A percentile compares a stretch with the other conserved stretches of the same genome.
phyloP scores from a whole-genome alignment of 2,329 filamentous ascomycete species.

The Monilinia laxa region DNA sequence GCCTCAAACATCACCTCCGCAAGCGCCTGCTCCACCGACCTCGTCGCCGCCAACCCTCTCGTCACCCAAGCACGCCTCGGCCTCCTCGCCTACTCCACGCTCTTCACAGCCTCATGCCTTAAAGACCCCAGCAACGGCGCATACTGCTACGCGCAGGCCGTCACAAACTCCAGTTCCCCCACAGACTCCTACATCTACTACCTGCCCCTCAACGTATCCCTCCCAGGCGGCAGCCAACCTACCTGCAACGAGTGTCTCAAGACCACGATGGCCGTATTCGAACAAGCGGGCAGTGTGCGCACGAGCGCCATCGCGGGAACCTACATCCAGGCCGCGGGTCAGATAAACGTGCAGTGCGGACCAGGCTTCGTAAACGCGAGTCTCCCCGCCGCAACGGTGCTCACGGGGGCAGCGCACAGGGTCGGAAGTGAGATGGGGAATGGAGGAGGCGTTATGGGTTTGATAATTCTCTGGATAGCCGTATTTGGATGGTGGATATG shows the following conservation, averaged over 20 bases:
- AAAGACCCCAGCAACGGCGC: constrained; percentile 61
- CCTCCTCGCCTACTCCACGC: constrained; percentile 70
- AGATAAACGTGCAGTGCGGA: constrained; percentile 68
- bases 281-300: constrained; percentile 63
- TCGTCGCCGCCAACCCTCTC: constrained; percentile 61
- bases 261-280: constrained; percentile 80
- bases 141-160: constrained; percentile 82
- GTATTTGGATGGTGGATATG: neutral
- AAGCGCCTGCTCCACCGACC: constrained; percentile 71
- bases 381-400: constrained; percentile 40
- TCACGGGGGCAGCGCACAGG: neutral
- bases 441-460: neutral
- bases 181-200: constrained; percentile 82
- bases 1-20: constrained; percentile 63
- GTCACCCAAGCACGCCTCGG: constrained; percentile 75
- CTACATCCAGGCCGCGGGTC: constrained; percentile 69
- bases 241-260: constrained; percentile 74
- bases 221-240: constrained; percentile 49
- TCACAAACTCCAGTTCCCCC: constrained; percentile 70
- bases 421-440: neutral
- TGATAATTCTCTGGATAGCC: neutral
- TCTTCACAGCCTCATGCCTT: constrained; percentile 81
- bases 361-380: constrained; percentile 56
- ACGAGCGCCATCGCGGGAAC: constrained; percentile 65
- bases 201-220: constrained; percentile 68